phyloP scores from a whole-genome alignment of 2,329 filamentous ascomycete species.

The Alternaria gansuensis region DNA sequence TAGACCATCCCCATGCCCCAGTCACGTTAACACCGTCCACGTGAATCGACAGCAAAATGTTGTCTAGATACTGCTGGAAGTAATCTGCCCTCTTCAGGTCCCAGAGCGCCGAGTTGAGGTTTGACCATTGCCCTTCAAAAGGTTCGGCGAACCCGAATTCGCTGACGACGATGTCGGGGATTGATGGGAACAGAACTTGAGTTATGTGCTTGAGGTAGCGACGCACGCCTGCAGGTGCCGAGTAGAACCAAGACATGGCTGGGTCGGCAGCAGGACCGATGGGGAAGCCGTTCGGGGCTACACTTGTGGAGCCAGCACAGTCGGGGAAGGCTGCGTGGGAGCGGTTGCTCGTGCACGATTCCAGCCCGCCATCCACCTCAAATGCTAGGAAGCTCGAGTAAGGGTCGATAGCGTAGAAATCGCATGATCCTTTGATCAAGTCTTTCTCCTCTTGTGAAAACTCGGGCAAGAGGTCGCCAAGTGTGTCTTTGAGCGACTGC shows the following conservation, averaged over 20 bases:
- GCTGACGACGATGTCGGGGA: conserved; percentile 54
- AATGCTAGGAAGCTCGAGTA: conserved; percentile 47
- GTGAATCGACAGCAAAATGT: conserved; percentile 51
- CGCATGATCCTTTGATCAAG: conserved; percentile 56
- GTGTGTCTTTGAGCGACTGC: conserved; percentile 51
- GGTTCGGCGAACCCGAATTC: conserved; percentile 57
- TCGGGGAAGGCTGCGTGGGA: conserved; percentile 54
- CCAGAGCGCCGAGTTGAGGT: conserved; percentile 50
- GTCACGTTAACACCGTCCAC: conserved; percentile 55
- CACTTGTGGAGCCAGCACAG: conserved; percentile 50
- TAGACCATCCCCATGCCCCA: conserved; percentile 55
- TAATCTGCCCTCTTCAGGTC: conserved; percentile 55
- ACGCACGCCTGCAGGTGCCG: conserved; percentile 53
- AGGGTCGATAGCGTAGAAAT: conserved; percentile 56
- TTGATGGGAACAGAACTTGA: conserved; percentile 54
- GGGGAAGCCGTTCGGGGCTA: conserved; percentile 56
- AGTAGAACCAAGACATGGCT: conserved; percentile 55
- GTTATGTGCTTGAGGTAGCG: conserved; percentile 56
- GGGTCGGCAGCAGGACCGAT: conserved; percentile 56
- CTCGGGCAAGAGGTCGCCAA: conserved; percentile 52
- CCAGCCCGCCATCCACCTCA: conserved; percentile 45
- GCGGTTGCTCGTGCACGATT: conserved; percentile 55
- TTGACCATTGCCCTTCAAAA: conserved; percentile 49
- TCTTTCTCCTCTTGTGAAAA: conserved; percentile 53
- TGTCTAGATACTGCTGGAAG: conserved; percentile 55